Percentiles rank a stretch among this genome's conserved stretches.
These are phyloP conservation scores for Limonomyces culmigenus DNA, from an alignment of 1,284 basidiomycete genomes.

Conservation along the genomic window DNA sequence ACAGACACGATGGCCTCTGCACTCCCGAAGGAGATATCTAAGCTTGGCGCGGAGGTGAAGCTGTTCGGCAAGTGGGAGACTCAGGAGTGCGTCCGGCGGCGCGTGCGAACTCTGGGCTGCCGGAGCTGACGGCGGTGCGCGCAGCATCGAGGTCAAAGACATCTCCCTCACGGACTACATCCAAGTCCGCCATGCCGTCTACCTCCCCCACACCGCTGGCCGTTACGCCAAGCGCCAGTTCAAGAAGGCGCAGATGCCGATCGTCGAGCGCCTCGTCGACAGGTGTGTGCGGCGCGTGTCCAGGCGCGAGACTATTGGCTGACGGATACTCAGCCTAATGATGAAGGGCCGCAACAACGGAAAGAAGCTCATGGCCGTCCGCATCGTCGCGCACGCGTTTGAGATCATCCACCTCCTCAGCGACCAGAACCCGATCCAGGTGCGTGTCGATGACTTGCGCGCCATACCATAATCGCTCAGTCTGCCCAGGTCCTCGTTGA, in stretches of 20 bases:
- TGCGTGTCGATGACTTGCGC: conserved; percentile 13
- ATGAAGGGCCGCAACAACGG: conserved; percentile 99
- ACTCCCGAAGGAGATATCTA: conserved; percentile 74
- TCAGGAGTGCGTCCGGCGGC: conserved; percentile 60
- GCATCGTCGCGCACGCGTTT: conserved; percentile 98
- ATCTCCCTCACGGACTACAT: conserved; percentile 99
- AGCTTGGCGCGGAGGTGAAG: conserved; percentile 77
- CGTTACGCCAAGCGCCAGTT: conserved; percentile 99
- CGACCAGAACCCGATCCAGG: conserved; percentile 99
- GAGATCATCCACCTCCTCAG: conserved; percentile 99
- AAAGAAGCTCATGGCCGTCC: conserved; percentile 98
- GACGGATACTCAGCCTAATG: conserved; percentile 58
- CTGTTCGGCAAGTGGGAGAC: conserved; percentile 97
- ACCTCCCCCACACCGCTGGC: conserved; percentile 95
- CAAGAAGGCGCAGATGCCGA: conserved; percentile 99
- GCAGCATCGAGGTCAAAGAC: conserved; percentile 95
- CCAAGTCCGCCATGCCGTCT: conserved; percentile 97
- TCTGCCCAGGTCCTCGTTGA: conserved; percentile 71
- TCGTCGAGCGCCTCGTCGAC: conserved; percentile 98
- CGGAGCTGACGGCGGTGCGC: not conserved
- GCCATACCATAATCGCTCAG: too few relatives aligned
- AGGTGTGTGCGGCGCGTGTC: conserved; percentile 62
- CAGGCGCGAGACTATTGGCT: too few relatives aligned
- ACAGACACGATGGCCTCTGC: too few relatives aligned
- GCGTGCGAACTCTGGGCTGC: conserved; percentile 1